phyloP scores from a whole-genome alignment of 2,329 filamentous ascomycete genomes.

The Ascochyta clinopodiicola region DNA sequence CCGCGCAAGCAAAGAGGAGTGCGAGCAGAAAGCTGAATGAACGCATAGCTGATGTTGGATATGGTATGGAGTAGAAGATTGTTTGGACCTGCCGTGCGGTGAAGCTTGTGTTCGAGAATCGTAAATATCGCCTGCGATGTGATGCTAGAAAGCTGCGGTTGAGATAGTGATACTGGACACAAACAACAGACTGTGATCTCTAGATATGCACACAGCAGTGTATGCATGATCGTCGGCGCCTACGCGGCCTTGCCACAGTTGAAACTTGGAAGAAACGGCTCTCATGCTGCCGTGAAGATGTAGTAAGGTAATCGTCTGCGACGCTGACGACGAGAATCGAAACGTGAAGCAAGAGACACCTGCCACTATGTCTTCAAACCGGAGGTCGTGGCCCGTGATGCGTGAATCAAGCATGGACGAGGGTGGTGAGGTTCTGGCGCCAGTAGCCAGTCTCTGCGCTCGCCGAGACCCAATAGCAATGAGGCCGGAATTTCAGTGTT shows the following conservation, averaged over 20 bases:
- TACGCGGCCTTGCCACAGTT: conserved; percentile 24
- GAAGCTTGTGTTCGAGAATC: neutral
- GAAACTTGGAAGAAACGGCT: conserved; percentile 30
- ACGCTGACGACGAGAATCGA: neutral
- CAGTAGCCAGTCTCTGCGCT: neutral
- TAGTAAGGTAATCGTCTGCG: neutral
- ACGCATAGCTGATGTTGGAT: conserved; percentile 20
- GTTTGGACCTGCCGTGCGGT: conserved; percentile 24
- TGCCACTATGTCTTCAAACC: neutral
- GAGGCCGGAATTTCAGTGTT: conserved; percentile 29
- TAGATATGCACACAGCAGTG: neutral
- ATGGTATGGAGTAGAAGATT: conserved; percentile 1
- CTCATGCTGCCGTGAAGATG: conserved; percentile 2
- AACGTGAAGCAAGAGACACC: conserved; percentile 1
- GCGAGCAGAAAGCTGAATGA: conserved; percentile 23
- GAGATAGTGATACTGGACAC: neutral
- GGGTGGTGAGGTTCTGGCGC: neutral
- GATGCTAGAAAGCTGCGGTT: neutral
- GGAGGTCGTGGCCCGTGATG: conserved; percentile 7
- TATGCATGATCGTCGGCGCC: conserved; percentile 15
- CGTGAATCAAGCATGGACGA: conserved; percentile 5
- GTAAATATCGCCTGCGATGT: conserved; percentile 12
- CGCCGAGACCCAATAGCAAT: conserved; percentile 1
- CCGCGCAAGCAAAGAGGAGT: conserved; percentile 27
- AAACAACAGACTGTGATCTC: neutral